Evolutionary conservation across 2,329 filamentous ascomycete species (phyloP).

Genomic region (Ophiocordyceps sinensis): DNA sequence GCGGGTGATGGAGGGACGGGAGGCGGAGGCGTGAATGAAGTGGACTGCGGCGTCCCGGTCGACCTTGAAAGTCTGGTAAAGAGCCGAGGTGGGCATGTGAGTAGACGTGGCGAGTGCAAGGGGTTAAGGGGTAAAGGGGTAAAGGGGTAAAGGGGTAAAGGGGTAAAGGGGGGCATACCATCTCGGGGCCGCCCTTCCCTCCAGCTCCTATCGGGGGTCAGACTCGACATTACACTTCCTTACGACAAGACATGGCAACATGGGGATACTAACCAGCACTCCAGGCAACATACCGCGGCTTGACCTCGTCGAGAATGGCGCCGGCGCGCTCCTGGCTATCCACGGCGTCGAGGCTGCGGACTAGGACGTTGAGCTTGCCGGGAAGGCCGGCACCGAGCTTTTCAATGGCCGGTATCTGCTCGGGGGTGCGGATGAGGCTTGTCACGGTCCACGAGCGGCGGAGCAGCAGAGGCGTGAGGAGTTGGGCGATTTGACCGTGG

Average conservation of each 20-base stretch:
- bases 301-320: conserved; percentile 44
- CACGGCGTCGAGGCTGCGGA: conserved; percentile 59
- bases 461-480: conserved; percentile 64
- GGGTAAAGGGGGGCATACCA: conserved; percentile 14
- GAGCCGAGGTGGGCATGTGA: conserved; percentile 3
- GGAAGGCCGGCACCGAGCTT: conserved; percentile 41
- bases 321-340: conserved; percentile 47
- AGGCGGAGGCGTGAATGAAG: conserved; percentile 44
- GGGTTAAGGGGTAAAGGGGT: too few species aligned
- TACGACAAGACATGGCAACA: not conserved
- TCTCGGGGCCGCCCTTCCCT: conserved; percentile 40
- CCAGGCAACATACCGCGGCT: conserved; percentile 54
- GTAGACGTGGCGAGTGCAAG: not conserved
- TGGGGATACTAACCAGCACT: conserved; percentile 40
- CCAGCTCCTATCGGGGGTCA: conserved; percentile 30
- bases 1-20: conserved; percentile 37
- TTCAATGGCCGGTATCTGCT: conserved; percentile 50
- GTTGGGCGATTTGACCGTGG: conserved; percentile 64
- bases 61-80: conserved; percentile 36
- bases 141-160: too few species aligned
- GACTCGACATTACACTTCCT: not conserved
- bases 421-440: conserved; percentile 59
- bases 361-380: conserved; percentile 53
- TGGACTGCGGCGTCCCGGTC: conserved; percentile 50
- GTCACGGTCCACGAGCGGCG: conserved; percentile 63